Base-by-base conservation (phyloP, 352 stramenopile genomes). In the Pythium phragmitis region DNA sequence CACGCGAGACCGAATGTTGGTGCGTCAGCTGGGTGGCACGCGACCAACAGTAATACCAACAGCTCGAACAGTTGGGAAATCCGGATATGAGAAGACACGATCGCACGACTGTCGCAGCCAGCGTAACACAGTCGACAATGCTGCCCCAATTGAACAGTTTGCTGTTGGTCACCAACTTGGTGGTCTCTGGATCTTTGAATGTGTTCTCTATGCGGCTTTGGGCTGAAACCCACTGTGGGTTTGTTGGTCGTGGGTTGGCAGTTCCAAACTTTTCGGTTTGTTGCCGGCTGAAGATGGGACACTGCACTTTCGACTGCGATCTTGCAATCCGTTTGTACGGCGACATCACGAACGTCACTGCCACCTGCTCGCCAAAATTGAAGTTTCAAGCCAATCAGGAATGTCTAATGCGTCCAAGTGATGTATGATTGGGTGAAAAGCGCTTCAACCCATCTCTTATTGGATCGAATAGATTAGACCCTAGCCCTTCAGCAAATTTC, bases 271-370 rank as follows among this genome's bases (percentile, higher is more conserved):
- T 39, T 39, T 39, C 34, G 47, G 52, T 48, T 49, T 59, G 34
- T n/a, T 39, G 37, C 33, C 37, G 9, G 26, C 36, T 34, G 57
- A 34, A 65, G 58, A 65, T 65, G 58, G 48, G 58, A 65, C 58
- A 65, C 48, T 63, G 43, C 43, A 19, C 17, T 52, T 52, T 52
- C n/a, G 54, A 43, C 37, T 23, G 54, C 54, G 54, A 61, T 61
- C 57, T 47, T 52, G 43, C 56, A 39, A 55, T 53, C 46, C 34
- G 43, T 17, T 52, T 36, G 19, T 23, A 13, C 5, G 2, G 37
- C 21, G 16, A 50, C 37, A 37, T 6, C 37, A 49, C 52, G 8
- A 59, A 41, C 36, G 28, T 26, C 13, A 21, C 21, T 41, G 21
- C 51, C 51, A 43, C 34, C 12, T 43, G 23, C n/a, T 19, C 17